Percentiles rank a stretch among this genome's conserved stretches.
Evolutionary conservation across 345 rosid genomes (phyloP).

Genomic region (Atalantia buxifolia): DNA sequence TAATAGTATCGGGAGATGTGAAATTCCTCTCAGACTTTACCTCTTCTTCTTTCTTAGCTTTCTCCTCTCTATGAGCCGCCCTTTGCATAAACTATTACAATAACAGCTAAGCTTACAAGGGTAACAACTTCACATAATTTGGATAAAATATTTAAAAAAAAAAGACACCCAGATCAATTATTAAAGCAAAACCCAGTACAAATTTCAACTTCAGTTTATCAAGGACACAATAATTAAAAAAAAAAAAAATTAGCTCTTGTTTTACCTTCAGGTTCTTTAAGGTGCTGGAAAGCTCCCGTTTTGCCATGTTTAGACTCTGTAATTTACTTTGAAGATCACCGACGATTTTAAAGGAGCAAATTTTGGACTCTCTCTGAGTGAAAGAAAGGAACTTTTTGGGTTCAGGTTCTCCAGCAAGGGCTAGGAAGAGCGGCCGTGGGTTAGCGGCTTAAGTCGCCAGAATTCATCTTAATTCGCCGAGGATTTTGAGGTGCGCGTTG

Average conservation of each 20-base stretch:
- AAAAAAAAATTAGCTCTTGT: background rate
- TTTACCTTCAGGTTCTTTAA: slow-evolving; percentile 84
- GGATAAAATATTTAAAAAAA: background rate
- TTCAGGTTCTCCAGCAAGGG: background rate
- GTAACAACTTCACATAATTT: background rate
- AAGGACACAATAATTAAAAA: background rate
- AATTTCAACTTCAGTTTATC: background rate
- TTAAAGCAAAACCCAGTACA: slow-evolving; percentile 16
- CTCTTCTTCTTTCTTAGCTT: slow-evolving; percentile 51
- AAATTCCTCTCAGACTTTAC: slow-evolving; percentile 49
- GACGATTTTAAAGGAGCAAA: background rate
- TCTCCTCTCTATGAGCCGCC: slow-evolving; percentile 60
- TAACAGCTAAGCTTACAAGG: background rate
- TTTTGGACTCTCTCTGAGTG: background rate
- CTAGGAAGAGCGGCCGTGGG: background rate
- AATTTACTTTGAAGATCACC: background rate
- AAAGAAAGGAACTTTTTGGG: background rate
- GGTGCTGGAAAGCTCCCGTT: slow-evolving; percentile 84
- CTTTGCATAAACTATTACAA: slow-evolving; percentile 80
- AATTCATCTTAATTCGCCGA: background rate
- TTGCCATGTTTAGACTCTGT: slow-evolving; percentile 45
- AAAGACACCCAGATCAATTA: slow-evolving; percentile 14
- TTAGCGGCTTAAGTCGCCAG: background rate
- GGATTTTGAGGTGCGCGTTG: background rate
- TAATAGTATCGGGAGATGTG: slow-evolving; percentile 28